Percentiles rank a stretch among this genome's conserved stretches.
phyloP scores from a whole-genome alignment of 2,329 filamentous ascomycete species.

The Exophiala sideris region DNA sequence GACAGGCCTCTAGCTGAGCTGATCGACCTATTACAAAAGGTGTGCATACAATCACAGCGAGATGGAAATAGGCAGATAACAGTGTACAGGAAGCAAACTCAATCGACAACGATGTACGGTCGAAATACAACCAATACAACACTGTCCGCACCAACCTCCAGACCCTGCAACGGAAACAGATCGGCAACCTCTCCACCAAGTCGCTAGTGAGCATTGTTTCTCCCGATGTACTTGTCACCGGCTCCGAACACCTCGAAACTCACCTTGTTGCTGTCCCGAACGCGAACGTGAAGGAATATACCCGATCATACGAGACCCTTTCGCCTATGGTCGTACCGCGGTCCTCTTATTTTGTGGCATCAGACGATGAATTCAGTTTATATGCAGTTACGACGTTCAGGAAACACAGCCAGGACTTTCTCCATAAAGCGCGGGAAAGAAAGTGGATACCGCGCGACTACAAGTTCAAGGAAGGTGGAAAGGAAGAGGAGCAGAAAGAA shows the following conservation, averaged over 20 bases:
- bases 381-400: constrained; percentile 92
- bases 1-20: constrained; percentile 87
- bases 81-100: constrained; percentile 71
- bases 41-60: constrained; percentile 33
- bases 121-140: constrained; percentile 93
- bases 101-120: constrained; percentile 93
- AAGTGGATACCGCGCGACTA: constrained; percentile 95
- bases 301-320: constrained; percentile 83
- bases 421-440: constrained; percentile 86
- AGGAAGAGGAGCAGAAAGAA: constrained; percentile 84
- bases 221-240: constrained; percentile 67
- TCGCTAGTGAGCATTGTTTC: constrained; percentile 87
- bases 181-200: constrained; percentile 89
- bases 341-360: constrained; percentile 72
- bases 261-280: constrained; percentile 87
- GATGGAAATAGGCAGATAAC: not conserved
- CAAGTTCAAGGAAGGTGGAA: constrained; percentile 85
- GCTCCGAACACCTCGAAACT: constrained; percentile 96
- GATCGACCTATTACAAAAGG: constrained; percentile 84
- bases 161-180: constrained; percentile 79
- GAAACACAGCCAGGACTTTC: constrained; percentile 81
- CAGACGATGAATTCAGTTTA: constrained; percentile 85
- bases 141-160: constrained; percentile 80
- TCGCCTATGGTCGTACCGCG: constrained; percentile 90
- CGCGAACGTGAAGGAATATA: constrained; percentile 78